Conservation (phyloP, 176 grass and related monocot genomes). For the Otatea glauca region DNA sequence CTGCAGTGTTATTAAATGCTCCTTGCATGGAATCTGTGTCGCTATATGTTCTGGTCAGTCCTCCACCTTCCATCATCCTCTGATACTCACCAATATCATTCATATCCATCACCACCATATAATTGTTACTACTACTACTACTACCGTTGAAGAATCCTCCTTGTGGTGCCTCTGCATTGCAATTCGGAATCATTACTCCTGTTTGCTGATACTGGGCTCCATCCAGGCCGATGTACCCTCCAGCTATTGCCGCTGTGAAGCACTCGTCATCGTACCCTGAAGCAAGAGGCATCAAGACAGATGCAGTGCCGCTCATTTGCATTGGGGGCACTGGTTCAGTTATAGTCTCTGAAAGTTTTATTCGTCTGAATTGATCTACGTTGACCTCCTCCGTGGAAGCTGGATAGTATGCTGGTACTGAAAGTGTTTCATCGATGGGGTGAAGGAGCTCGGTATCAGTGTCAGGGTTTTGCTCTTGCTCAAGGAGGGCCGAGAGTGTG, state of each 20-base stretch:
- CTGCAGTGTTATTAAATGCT: conserved; percentile 50
- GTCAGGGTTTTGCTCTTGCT: conserved; percentile 48
- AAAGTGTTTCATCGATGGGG: conserved; percentile 37
- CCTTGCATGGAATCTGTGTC: conserved; percentile 59
- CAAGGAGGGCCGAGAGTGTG: conserved; percentile 60
- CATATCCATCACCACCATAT: conserved; percentile 47
- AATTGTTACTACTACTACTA: conserved; percentile 40
- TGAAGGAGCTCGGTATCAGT: conserved; percentile 46
- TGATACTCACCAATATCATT: conserved; percentile 57
- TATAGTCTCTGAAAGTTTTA: conserved; percentile 46
- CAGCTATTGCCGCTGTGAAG: conserved; percentile 46
- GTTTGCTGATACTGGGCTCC: conserved; percentile 53
- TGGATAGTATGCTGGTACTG: conserved; percentile 48
- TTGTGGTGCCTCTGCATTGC: conserved; percentile 44
- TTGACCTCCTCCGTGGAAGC: conserved; percentile 22
- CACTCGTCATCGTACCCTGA: conserved; percentile 52
- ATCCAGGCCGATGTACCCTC: conserved; percentile 67
- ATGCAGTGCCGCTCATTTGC: conserved; percentile 44
- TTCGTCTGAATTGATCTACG: conserved; percentile 55
- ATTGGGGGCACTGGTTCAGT: conserved; percentile 44
- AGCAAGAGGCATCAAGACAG: conserved; percentile 36
- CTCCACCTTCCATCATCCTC: conserved; percentile 64
- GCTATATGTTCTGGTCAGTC: conserved; percentile 40
- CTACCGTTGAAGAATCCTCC: conserved; percentile 55
- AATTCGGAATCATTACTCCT: conserved; percentile 43